phyloP scores from a whole-genome alignment of 2,329 filamentous ascomycete species.

The Cercospora zeae-maydis region DNA sequence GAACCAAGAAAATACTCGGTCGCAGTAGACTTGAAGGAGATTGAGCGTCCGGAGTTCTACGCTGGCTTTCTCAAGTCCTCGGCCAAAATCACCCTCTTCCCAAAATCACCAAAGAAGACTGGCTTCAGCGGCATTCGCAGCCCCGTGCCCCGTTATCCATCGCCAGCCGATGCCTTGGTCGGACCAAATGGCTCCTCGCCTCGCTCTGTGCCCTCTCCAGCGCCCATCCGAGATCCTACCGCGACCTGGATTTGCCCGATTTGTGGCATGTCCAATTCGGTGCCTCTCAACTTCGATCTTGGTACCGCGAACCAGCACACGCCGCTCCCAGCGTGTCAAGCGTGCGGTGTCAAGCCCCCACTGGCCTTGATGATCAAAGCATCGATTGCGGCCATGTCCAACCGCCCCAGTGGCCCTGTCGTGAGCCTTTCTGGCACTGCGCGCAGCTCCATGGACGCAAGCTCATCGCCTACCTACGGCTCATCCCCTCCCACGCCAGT shows the following conservation, averaged over 20 bases:
- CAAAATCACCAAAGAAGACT: constrained; percentile 68
- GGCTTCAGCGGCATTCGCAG: constrained; percentile 54
- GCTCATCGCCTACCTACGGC: background rate
- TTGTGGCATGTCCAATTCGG: constrained; percentile 88
- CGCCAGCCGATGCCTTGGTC: constrained; percentile 41
- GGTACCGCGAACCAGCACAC: constrained; percentile 74
- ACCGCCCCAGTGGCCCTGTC: constrained; percentile 41
- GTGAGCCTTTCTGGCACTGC: background rate
- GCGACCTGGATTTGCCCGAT: constrained; percentile 96
- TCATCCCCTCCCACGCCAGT: background rate
- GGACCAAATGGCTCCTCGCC: constrained; percentile 49
- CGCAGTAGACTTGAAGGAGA: constrained; percentile 81
- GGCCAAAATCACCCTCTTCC: constrained; percentile 82
- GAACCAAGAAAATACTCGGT: constrained; percentile 82
- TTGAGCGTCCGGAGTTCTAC: constrained; percentile 88
- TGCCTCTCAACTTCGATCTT: constrained; percentile 91
- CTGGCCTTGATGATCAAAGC: constrained; percentile 81
- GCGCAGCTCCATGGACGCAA: constrained; percentile 8
- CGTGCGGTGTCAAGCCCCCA: constrained; percentile 90
- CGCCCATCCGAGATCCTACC: constrained; percentile 48
- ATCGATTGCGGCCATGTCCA: constrained; percentile 70
- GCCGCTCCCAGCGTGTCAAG: constrained; percentile 78
- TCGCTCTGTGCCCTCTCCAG: constrained; percentile 45
- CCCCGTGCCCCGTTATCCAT: constrained; percentile 46
- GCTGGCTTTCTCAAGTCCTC: constrained; percentile 94